A percentile compares a stretch with the other conserved stretches of the same genome.
Conservation (phyloP, 148 eudicot species). For the Silene uniflora region DNA sequence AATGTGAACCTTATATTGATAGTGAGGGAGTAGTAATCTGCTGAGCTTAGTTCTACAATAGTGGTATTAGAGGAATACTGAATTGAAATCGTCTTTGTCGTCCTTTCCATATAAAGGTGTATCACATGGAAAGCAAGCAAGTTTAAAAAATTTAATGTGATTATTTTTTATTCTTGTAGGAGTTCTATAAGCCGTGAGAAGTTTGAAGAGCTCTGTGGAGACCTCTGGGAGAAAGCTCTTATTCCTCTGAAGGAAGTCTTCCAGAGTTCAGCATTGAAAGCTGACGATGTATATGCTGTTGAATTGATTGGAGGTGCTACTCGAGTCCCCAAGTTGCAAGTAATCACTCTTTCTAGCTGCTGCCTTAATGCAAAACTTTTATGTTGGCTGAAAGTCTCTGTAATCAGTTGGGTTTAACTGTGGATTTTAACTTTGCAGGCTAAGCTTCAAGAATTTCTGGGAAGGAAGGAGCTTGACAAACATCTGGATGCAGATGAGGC, state of each 20-base stretch:
- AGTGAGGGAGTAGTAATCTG: too few relatives aligned
- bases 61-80: too few relatives aligned
- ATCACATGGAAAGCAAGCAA: neutral
- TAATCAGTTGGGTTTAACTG: neutral
- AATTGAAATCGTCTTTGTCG: too few relatives aligned
- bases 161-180: slow-evolving; percentile 36
- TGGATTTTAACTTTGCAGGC: slow-evolving; percentile 43
- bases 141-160: neutral
- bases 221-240: slow-evolving; percentile 83
- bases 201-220: slow-evolving; percentile 87
- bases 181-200: slow-evolving; percentile 93
- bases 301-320: slow-evolving; percentile 98
- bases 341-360: slow-evolving; percentile 24
- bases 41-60: too few relatives aligned
- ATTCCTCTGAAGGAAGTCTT: slow-evolving; percentile 69
- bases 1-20: too few relatives aligned
- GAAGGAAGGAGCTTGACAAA: slow-evolving; percentile 84
- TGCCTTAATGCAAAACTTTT: neutral
- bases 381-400: neutral
- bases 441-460: slow-evolving; percentile 88
- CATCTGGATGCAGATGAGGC: slow-evolving; percentile 99
- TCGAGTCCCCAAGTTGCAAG: slow-evolving; percentile 95
- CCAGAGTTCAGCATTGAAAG: slow-evolving; percentile 60
- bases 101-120: neutral
- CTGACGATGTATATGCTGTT: slow-evolving; percentile 71